Percentiles rank a stretch among this genome's conserved stretches.
These are phyloP conservation scores for Cladosporium sp. DNA, from an alignment of 2,329 filamentous ascomycete genomes.

Conservation along the genomic window DNA sequence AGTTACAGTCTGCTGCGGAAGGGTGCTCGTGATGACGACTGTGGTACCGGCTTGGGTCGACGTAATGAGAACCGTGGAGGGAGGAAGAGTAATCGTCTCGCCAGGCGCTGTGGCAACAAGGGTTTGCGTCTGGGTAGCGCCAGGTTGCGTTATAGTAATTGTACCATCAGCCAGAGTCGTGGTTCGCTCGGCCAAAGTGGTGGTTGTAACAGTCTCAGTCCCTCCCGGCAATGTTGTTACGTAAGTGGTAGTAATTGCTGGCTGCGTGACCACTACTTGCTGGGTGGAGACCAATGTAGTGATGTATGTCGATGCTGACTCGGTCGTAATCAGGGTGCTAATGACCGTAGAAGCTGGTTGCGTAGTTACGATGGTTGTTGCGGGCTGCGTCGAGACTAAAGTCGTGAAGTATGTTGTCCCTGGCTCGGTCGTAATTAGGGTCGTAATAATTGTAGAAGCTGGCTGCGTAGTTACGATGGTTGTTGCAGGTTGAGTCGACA, in stretches of 20 bases:
- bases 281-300: background rate
- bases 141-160: background rate
- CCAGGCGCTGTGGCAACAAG: background rate
- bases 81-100: background rate
- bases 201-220: background rate
- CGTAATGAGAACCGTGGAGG: constrained; percentile 2
- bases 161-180: background rate
- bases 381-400: background rate
- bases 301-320: background rate
- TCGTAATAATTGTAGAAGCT: background rate
- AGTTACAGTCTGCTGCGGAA: background rate
- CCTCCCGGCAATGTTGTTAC: background rate
- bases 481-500: background rate
- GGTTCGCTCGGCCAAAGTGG: background rate
- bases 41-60: background rate
- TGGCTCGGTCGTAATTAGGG: background rate
- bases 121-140: background rate
- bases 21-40: background rate
- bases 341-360: background rate
- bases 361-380: background rate
- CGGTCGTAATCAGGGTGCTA: background rate
- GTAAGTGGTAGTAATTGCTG: background rate
- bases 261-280: background rate
- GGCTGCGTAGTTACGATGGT: background rate
- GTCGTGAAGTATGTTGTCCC: background rate